Conservation (phyloP, 1,284 basidiomycete species). For the Tremellales sp. region DNA sequence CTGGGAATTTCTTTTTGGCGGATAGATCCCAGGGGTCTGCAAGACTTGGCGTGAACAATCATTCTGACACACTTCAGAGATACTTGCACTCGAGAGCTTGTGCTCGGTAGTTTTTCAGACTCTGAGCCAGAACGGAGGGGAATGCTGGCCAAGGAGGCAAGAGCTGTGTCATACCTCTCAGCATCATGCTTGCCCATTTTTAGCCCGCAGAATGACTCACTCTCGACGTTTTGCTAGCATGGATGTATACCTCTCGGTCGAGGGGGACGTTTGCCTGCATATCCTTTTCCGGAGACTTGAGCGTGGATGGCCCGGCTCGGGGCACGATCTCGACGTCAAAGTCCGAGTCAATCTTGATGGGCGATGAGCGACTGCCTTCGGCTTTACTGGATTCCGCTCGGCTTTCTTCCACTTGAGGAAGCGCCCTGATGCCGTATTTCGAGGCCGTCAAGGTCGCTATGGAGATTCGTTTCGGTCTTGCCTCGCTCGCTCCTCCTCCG, state of each 20-base stretch:
- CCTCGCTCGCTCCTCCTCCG: conserved; percentile 8
- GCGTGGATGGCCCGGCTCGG: conserved; percentile 3
- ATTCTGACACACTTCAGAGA: neutral
- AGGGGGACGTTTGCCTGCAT: conserved; percentile 9
- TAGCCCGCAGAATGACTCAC: conserved; percentile 16
- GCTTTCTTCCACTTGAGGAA: too few relatives aligned
- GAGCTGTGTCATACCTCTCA: too few relatives aligned
- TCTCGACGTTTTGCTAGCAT: conserved; percentile 24
- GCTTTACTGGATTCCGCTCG: too few relatives aligned
- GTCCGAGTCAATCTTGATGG: conserved; percentile 12
- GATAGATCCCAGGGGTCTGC: conserved; percentile 29
- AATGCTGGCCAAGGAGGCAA: conserved; percentile 34
- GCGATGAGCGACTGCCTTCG: conserved; percentile 2
- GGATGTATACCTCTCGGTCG: conserved; percentile 30
- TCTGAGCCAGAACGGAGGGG: conserved; percentile 25
- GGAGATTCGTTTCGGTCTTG: neutral
- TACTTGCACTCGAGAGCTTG: neutral
- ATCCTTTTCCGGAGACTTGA: neutral
- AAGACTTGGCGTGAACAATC: neutral
- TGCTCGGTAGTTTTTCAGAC: conserved; percentile 17
- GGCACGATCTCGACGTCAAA: conserved; percentile 9
- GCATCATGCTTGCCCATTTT: too few relatives aligned
- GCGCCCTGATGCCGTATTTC: too few relatives aligned
- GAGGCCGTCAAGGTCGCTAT: too few relatives aligned
- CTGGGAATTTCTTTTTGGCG: conserved; percentile 85